Evolutionary conservation across 176 grass and related monocot species (phyloP), one percentile per base, ranked within the genome.

Genomic region (Cenchrus purpureus): DNA sequence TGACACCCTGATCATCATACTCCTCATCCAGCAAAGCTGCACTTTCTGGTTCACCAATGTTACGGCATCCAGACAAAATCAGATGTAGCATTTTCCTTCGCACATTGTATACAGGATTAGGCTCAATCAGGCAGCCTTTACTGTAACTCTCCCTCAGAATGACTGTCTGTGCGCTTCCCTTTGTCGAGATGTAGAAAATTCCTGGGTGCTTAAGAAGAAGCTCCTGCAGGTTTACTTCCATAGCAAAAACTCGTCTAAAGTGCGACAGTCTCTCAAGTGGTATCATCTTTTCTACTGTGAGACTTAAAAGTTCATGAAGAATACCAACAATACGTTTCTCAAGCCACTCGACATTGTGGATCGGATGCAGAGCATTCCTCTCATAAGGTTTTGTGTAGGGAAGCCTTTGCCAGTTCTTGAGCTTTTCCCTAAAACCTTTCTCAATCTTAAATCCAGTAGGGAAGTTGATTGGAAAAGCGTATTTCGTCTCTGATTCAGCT

Each of bases 121-220:
- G 81, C 55, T 89, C 78, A 62, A 89, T 28, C 53, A 88, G 43
- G 65, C 55, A 87, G 76, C 87, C 87, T 91, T 91, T 94, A 71
- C 20, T 61, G 82, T 89, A 91, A 45, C 87, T 84, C 72, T 94
- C 89, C 37, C 87, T 89, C 42, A 91, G 89, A 81, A 94, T 76
- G 31, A 91, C 78, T 19, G 73, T 91, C 62, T 87, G 89, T 9
- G 73, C 65, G 31, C 79, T 72, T 84, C 92, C 89, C 80, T 94
- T 94, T 4, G 87, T 94, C 4, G 87, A 91, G 64, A 94, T 89
- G 69, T 94, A 94, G 79, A 94, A 94, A 71, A 94, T 90, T 22
- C 92, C 92, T 44, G 87, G 89, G 49, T 94, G 70, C 69, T 91
- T 94, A 58, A 94, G 89, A 83, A 94, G 66, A 83, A 91, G 74